Evolutionary conservation across 192 early-diverging fungal genomes (phyloP).

Genomic region (Podila minutissima): DNA sequence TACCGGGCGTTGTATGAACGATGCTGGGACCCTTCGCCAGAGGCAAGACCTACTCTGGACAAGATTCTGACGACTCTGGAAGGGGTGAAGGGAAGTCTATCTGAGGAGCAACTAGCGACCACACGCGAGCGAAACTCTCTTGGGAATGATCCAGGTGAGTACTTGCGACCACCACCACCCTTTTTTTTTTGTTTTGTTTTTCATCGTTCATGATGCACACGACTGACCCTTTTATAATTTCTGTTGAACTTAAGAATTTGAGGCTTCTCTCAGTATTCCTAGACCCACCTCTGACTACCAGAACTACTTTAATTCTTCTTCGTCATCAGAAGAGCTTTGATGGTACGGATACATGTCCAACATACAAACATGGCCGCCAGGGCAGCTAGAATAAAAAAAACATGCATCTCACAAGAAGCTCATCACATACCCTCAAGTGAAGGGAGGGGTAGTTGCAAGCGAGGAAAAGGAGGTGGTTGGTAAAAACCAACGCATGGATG

Average conservation of each 20-base stretch:
- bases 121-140: constrained; percentile 11
- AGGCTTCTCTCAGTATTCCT: constrained; percentile 30
- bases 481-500: too few relatives aligned
- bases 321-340: not conserved
- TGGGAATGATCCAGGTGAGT: constrained; percentile 6
- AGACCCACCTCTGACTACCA: constrained; percentile 44
- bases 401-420: too few relatives aligned
- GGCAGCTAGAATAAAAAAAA: too few relatives aligned
- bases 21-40: constrained; percentile 40
- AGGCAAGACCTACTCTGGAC: constrained; percentile 29
- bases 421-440: too few relatives aligned
- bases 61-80: constrained; percentile 27
- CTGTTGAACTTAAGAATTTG: constrained; percentile 8
- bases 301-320: constrained; percentile 10
- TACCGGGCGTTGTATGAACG: constrained; percentile 42
- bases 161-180: not conserved
- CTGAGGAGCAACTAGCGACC: constrained; percentile 16
- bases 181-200: not conserved
- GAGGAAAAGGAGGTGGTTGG: too few relatives aligned
- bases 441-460: too few relatives aligned
- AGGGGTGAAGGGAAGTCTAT: not conserved
- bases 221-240: too few relatives aligned
- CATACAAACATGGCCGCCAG: not conserved
- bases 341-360: not conserved
- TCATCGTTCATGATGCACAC: too few relatives aligned